Evolutionary conservation across 768 basidiomycete genomes (phyloP), one percentile per base, ranked within the genome.

Genomic region (Mycena filopes): DNA sequence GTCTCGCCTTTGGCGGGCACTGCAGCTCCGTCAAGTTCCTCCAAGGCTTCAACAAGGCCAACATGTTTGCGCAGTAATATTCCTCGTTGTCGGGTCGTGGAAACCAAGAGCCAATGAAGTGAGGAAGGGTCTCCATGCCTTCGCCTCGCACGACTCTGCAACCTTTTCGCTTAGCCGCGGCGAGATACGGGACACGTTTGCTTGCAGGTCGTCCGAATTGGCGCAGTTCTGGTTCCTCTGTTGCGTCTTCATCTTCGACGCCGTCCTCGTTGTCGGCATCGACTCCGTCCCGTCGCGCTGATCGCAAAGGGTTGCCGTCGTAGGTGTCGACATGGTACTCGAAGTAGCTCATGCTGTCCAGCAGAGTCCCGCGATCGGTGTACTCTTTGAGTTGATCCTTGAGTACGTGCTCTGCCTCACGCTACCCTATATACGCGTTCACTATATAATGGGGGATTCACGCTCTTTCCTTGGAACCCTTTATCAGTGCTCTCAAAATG

Each of bases 21-120:
- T 58, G 12, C 23, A 1, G n/a, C 28, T 25, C 67, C 78, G 4
- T 7, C n/a, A 0, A 80, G 6, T 64, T 29, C 0, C 76, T 60
- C 83, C 81, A 84, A 1, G 82, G 82, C 55, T 77, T 77, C 9
- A 83, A 60, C 2, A 83, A 69, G 40, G 76, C 51, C 0, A 83
- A 65, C 70, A 81, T 80, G 2, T 49, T 70, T 8, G 82, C 81
- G 36, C 70, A 78, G 51, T 81, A 84, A 12, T 79, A 75, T 1
- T 67, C 38, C 3, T 49, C 21, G 29, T 79, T 72, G 58, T 82
- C 71, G 0, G 54, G 10, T 0, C 66, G 25, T 1, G 81, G 79
- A 57, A 83, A 80, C 23, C 67, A 80, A 0, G 50, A 69, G 0
- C 83, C 83, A 20, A 82, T 67, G 55, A 84, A 74, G 33, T 80